Conservation (phyloP, 768 basidiomycete genomes). For the Podaxis mareebaensis region DNA sequence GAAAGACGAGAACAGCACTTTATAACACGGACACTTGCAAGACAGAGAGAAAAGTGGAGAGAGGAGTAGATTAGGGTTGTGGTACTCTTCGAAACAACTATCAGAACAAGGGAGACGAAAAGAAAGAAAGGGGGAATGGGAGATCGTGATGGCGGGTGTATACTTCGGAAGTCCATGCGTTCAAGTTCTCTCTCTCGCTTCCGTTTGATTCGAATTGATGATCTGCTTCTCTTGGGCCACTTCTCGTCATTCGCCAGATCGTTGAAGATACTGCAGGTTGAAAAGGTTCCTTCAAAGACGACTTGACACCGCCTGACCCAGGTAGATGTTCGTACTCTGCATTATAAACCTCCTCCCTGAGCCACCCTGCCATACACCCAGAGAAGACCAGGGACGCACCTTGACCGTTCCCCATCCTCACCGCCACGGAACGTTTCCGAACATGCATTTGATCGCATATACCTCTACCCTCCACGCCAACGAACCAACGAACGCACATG, state of each 20-base stretch:
- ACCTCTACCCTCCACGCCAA: constrained; percentile 9
- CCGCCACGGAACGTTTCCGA: not conserved
- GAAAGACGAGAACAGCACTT: not conserved
- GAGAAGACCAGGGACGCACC: constrained; percentile 1
- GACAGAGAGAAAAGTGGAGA: not conserved
- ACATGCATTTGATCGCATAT: not conserved
- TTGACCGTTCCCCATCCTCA: constrained; percentile 4
- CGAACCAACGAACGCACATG: constrained; percentile 18
- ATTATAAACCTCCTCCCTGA: not conserved
- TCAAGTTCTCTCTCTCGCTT: not conserved
- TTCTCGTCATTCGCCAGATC: not conserved
- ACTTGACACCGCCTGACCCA: not conserved
- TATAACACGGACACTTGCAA: not conserved
- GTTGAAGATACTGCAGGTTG: not conserved
- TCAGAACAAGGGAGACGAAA: not conserved
- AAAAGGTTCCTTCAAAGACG: not conserved
- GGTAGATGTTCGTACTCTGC: not conserved
- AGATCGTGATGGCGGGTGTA: not conserved
- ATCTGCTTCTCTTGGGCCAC: not conserved
- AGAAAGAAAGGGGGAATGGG: not conserved
- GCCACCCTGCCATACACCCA: not conserved
- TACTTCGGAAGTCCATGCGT: not conserved
- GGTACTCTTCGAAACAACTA: constrained; percentile 9
- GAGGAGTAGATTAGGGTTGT: constrained; percentile 10
- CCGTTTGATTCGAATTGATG: not conserved